A percentile compares a stretch with the other conserved stretches of the same genome.
phyloP scores from a whole-genome alignment of 306 rosid genomes.

The Coriaria nepalensis region DNA sequence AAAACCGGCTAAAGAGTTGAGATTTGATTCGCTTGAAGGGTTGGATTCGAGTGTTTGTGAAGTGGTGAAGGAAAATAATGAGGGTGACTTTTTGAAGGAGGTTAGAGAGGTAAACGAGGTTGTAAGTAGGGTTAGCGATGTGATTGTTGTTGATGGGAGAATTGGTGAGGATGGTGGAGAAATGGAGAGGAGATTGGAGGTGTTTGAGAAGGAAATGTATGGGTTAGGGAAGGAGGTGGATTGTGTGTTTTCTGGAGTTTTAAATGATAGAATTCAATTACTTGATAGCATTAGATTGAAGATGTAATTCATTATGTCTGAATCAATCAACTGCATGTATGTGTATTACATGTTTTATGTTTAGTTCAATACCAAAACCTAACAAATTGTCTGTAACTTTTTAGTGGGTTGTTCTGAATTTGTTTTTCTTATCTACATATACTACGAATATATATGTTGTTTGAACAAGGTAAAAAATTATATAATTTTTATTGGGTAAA shows the following conservation, averaged over 20 bases:
- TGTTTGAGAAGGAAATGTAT: constrained; percentile 13
- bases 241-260: constrained; percentile 8
- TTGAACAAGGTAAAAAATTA: too few relatives aligned
- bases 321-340: background rate
- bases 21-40: background rate
- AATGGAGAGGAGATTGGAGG: constrained; percentile 6
- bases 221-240: constrained; percentile 9
- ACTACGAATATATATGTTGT: too few relatives aligned
- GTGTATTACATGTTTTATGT: too few relatives aligned
- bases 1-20: background rate
- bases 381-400: too few relatives aligned
- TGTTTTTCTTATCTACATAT: too few relatives aligned
- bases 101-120: background rate
- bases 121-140: background rate
- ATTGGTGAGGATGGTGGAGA: constrained; percentile 2
- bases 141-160: background rate
- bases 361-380: too few relatives aligned
- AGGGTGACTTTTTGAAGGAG: constrained; percentile 1
- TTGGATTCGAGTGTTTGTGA: background rate
- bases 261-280: constrained; percentile 10
- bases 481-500: too few relatives aligned
- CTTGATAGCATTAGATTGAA: background rate
- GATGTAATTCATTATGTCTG: background rate
- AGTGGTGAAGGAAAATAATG: background rate
- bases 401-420: too few relatives aligned